Percentiles rank a stretch among this genome's conserved stretches.
phyloP scores from a whole-genome alignment of 129 eudicot genomes.

The Flaveria linearis region DNA sequence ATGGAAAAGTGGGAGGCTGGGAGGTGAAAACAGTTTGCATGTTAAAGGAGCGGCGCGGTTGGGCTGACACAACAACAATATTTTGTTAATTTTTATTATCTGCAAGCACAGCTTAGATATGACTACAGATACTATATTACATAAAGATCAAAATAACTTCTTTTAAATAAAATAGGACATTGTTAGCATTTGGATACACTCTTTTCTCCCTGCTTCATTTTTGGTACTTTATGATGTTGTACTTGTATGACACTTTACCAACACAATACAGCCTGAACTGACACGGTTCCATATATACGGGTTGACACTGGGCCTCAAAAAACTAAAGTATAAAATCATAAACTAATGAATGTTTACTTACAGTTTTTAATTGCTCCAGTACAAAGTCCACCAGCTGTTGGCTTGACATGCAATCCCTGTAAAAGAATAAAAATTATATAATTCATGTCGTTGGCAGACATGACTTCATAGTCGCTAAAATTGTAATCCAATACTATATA shows the following conservation, averaged over 20 bases:
- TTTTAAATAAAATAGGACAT: neutral
- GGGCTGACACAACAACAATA: neutral
- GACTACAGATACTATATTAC: neutral
- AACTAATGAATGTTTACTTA: slow-evolving; percentile 36
- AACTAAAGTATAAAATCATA: neutral
- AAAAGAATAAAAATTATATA: slow-evolving; percentile 1
- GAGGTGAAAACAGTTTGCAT: too few species aligned
- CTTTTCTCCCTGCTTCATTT: neutral
- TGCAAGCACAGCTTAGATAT: neutral
- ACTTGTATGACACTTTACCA: neutral
- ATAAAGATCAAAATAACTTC: neutral
- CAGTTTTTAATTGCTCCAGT: slow-evolving; percentile 52
- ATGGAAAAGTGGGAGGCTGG: too few species aligned
- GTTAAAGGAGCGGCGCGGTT: neutral
- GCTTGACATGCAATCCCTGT: slow-evolving; percentile 94
- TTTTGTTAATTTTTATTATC: neutral
- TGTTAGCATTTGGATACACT: neutral
- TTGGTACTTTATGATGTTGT: neutral
- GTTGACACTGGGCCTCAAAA: neutral
- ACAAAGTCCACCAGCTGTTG: slow-evolving; percentile 88
- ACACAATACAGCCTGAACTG: neutral
- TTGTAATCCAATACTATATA: neutral
- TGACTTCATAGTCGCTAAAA: neutral
- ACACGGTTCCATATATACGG: neutral
- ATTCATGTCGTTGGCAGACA: neutral